Base-by-base conservation (phyloP, 495 filamentous ascomycete species). In the Penicillium diatomitis region DNA sequence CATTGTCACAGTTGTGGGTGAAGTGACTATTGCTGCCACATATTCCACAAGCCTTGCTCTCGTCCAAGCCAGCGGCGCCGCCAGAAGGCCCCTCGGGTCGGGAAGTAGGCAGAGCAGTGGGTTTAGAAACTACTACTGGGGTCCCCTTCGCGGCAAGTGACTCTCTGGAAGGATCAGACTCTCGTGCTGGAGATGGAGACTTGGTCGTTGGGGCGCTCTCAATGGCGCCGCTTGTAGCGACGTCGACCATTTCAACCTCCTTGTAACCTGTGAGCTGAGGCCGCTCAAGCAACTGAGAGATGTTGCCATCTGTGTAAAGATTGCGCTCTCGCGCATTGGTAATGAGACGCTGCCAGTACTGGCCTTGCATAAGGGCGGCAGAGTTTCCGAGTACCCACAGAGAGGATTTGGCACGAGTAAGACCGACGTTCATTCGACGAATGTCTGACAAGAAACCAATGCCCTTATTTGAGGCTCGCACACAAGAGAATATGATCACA, bases 381-480 rank as follows among this genome's bases (percentile, higher is more conserved):
- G 94, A 91, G 60, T 96, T 92, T 49, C 92, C 92, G 10, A 98
- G 76, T 50, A 98, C 89, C 83, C 89, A 98, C 29, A 98, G 75
- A 3, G 90, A 96, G 9, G 86, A 94, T 60, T 95, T 96, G 8
- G 92, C 94, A 74, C 92, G 82, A 6, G 92, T 98, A 38, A 98
- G 72, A 70, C 92, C 92, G 60, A 98, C 92, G 69, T 98, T 98
- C 92, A 98, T 98, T 80, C 92, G 92, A 44, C 92, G 83, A 60
- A 98, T 95, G 69, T 98, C 92, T 39, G 85, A 83, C 76, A 98
- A 83, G 80, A 98, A 98, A 75, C 92, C 92, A 60, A 98, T 95
- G 57, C 94, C 88, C 31, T 89, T 88, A 31, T 82, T 86, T 10
- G 87, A 90, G 32, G 92, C 90, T 67, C 92, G 82, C 32, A 98